A percentile compares a stretch with the other conserved stretches of the same genome.
Evolutionary conservation across 2,329 filamentous ascomycete species (phyloP).

Genomic region (Monosporascus cannonballus): DNA sequence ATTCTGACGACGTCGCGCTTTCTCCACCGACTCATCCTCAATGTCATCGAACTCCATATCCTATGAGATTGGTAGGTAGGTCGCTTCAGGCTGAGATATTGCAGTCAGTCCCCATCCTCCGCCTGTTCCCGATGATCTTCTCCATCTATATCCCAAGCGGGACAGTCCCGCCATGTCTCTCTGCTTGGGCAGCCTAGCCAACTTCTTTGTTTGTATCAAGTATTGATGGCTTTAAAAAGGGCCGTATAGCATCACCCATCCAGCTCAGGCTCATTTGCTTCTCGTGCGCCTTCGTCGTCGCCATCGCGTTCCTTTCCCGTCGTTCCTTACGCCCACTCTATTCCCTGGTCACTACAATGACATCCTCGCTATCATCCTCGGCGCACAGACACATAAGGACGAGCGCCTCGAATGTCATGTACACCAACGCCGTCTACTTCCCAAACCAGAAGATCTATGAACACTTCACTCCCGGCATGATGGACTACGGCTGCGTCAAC

Average conservation of each 20-base stretch:
- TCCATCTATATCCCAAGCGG: not conserved
- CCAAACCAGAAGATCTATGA: conserved; percentile 73
- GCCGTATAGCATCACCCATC: not conserved
- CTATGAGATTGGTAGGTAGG: conserved; percentile 13
- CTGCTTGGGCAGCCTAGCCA: not conserved
- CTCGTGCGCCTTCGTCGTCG: not conserved
- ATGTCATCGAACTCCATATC: conserved; percentile 11
- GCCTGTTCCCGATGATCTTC: not conserved
- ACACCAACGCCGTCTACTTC: conserved; percentile 75
- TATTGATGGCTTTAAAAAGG: not conserved
- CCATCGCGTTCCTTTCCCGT: not conserved
- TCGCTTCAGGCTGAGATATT: conserved; percentile 12
- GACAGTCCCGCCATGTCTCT: not conserved
- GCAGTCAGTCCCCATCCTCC: conserved; percentile 5
- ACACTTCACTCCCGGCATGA: conserved; percentile 64
- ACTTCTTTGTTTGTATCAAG: not conserved
- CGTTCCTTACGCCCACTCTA: conserved; percentile 1
- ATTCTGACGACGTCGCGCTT: conserved; percentile 14
- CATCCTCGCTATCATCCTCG: conserved; percentile 33
- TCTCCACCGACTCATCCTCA: conserved; percentile 17
- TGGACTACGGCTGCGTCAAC: conserved; percentile 72
- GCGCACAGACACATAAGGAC: conserved; percentile 39
- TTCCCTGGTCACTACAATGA: conserved; percentile 23
- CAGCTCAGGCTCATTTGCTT: not conserved
- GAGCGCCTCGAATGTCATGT: conserved; percentile 45